Evolutionary conservation across 371 early-diverging fungal genomes (phyloP).

Genomic region (Batkoa obscura): DNA sequence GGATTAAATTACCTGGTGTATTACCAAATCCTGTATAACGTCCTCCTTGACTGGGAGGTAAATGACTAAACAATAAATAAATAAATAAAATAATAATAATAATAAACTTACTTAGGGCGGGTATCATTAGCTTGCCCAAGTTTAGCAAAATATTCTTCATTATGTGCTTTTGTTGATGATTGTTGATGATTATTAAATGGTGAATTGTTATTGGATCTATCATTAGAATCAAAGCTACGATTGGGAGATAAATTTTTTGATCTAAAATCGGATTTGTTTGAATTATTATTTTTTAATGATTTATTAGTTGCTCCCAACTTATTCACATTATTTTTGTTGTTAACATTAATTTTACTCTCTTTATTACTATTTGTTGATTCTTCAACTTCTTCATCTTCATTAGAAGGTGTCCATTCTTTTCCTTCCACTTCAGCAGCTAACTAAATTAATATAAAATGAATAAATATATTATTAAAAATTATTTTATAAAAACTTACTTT

Average conservation of each 20-base stretch:
- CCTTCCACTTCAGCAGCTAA: conserved; percentile 22
- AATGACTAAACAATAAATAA: conserved; percentile 14
- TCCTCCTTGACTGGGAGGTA: conserved; percentile 87
- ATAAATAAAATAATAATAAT: conserved; percentile 6
- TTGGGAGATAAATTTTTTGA: no score
- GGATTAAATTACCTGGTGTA: conserved; percentile 19
- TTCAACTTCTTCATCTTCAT: no score
- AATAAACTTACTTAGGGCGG: conserved; percentile 23
- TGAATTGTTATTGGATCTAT: conserved; percentile 16
- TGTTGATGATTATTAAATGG: conserved; percentile 1
- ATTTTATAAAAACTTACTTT: conserved; percentile 41
- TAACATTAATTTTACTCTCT: no score
- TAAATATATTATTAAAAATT: no score
- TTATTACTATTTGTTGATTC: no score
- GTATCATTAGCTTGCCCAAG: conserved; percentile 31
- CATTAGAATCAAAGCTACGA: no score
- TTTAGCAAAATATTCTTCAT: conserved; percentile 48
- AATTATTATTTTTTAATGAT: no score
- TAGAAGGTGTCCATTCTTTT: conserved; percentile 37
- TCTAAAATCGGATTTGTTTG: no score
- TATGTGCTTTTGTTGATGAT: conserved; percentile 23
- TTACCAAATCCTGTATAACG: conserved; percentile 80
- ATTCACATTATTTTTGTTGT: no score
- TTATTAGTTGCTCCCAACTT: no score
- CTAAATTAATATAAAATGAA: conserved; percentile 7